phyloP scores from a whole-genome alignment of 2,329 filamentous ascomycete species.

The Aspergillus unguis region DNA sequence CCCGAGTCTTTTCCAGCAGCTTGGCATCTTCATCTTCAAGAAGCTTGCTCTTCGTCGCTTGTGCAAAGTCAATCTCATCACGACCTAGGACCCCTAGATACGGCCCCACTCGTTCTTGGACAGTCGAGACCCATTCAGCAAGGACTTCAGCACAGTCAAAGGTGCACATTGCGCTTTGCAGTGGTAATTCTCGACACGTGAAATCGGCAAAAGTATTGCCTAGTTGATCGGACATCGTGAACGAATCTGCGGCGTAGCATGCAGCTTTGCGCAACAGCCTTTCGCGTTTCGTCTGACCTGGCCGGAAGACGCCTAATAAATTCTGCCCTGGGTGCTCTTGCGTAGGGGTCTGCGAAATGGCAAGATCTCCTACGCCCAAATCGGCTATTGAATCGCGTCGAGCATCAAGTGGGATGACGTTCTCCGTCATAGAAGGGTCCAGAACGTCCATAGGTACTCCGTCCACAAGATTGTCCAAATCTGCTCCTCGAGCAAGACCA shows the following conservation, averaged over 20 bases:
- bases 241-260: constrained; percentile 87
- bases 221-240: constrained; percentile 81
- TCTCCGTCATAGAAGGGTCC: constrained; percentile 27
- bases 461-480: constrained; percentile 70
- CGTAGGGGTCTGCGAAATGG: constrained; percentile 35
- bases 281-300: constrained; percentile 65
- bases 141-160: constrained; percentile 94
- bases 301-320: constrained; percentile 32
- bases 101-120: constrained; percentile 89
- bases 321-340: constrained; percentile 32
- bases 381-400: constrained; percentile 37
- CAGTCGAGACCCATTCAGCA: constrained; percentile 87
- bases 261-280: constrained; percentile 89
- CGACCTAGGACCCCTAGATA: constrained; percentile 84
- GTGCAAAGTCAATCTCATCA: constrained; percentile 71
- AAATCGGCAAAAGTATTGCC: constrained; percentile 83
- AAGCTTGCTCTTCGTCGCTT: constrained; percentile 83
- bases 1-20: constrained; percentile 75
- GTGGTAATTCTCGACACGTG: constrained; percentile 76
- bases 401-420: constrained; percentile 16
- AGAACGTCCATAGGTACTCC: constrained; percentile 28
- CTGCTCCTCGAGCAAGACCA: constrained; percentile 74
- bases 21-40: constrained; percentile 89
- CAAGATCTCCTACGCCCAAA: constrained; percentile 35
- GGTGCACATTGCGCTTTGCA: constrained; percentile 86